Conservation (phyloP, 2,329 filamentous ascomycete genomes). For the Curvularia lunata region DNA sequence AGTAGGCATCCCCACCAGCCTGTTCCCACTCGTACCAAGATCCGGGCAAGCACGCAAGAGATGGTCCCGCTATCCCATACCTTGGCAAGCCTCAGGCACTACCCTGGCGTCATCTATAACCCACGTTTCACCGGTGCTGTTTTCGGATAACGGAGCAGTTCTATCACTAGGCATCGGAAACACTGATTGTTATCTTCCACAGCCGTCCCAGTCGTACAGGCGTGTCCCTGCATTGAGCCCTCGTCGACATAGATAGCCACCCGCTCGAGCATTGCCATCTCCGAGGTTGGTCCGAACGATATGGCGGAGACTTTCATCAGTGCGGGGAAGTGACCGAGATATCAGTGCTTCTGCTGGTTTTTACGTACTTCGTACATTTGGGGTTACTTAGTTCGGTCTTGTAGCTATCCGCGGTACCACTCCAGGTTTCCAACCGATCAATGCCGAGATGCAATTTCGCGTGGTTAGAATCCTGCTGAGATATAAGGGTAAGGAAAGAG, state of each 20-base stretch:
- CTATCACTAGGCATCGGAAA: not conserved
- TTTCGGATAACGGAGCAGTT: not conserved
- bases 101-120: not conserved
- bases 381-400: too few relatives aligned
- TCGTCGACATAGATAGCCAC: not conserved
- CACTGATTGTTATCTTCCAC: not conserved
- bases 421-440: not conserved
- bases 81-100: conserved; percentile 11
- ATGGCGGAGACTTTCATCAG: not conserved
- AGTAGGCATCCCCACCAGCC: not conserved
- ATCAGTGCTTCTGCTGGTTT: not conserved
- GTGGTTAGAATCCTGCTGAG: not conserved
- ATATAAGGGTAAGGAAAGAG: not conserved
- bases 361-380: not conserved
- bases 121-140: not conserved
- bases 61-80: conserved; percentile 1
- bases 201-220: not conserved
- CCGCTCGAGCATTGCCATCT: not conserved
- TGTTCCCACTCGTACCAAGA: conserved; percentile 7
- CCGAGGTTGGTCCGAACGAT: not conserved
- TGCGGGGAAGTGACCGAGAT: not conserved
- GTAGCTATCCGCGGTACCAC: not conserved
- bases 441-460: not conserved
- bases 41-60: conserved; percentile 6
- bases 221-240: not conserved